Evolutionary conservation across 192 early-diverging fungal genomes (phyloP), one percentile per base, ranked within the genome.

Genomic region (Radiomyces spectabilis): DNA sequence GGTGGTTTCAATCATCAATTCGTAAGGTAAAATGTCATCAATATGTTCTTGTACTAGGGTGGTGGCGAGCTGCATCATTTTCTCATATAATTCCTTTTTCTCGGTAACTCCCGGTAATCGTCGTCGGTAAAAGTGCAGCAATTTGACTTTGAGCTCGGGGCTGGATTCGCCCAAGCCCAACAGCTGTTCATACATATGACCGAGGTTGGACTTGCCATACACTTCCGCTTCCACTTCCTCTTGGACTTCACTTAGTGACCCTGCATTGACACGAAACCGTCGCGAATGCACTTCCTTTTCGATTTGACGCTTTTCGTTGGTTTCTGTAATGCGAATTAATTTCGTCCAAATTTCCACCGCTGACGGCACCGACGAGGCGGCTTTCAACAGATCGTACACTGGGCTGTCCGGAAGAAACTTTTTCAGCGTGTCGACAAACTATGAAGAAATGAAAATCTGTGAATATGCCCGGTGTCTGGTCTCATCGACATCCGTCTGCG

Each of bases 191-290:
- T 60, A 70, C 18, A 63, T 43, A 10, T 21, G 19, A 30, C 53
- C 61, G 0, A 70, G 26, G 9, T 64, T 66, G 0, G 87, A 89
- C 32, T 71, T 59, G 6, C 41, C 63, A 50, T 75, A 82, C 10
- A 92, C 72, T 41, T 96, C 91, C 0, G 57, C 63, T 45, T 80
- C 75, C 1, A 93, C 87, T 30, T 81, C 72, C 1, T 63, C 55
- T 18, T 75, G 68, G 21, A 93, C 72, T 19, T 71, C 72, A 12
- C 66, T 61, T 1, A 78, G 57, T 1, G 88, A 74, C 5, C 82
- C 85, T 0, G 88, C 84, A 15, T 78, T 79, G 13, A 94, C 61
- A 30, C 91, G 60, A 9, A 79, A 76, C 5, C 82, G 79, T 22
- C 91, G 79, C 25, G 78, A 61, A 34, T 74, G 74, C 12, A 91